Evolutionary conservation across 441 rosid species (phyloP), one percentile per base, ranked within the genome.

Genomic region (Jatropha podagrica): DNA sequence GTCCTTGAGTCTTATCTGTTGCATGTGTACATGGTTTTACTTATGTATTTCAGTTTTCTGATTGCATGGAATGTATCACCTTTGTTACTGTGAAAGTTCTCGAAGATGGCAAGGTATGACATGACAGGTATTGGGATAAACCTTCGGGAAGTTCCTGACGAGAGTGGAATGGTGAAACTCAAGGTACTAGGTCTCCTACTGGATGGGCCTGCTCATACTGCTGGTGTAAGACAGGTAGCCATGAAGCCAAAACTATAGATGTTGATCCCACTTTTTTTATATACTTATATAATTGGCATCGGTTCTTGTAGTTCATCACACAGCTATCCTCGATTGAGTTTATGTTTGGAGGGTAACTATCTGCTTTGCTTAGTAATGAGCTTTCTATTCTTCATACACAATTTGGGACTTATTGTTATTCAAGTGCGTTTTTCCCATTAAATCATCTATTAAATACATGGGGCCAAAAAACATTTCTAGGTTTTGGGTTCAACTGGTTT

Each of bases 81-180:
- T 79, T 73, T 84, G 74, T 81, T 42, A 72, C 49, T 60, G 73
- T 77, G 78, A 79, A 89, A 94, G 99, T 91, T 95, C 78, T 86
- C 99, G 77, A 95, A 87, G 92, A 93, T 95, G 98, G 97, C 92
- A 12, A 88, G 96, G 84, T 95, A 93, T 83, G 98, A 95, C 81
- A 87, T 95, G 80, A 86, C 89, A 58, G 99, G 99, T 81, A 86
- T 95, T 72, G 99, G 99, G 73, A 82, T 95, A 74, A 93, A 95
- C 90, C 88, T 95, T 78, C 85, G 93, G 90, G 99, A 95, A 83
- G 83, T 91, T 84, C 89, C 91, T 23, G 93, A 88, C 65, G 85
- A 78, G 58, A 88, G 68, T 82, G 97, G 96, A 74, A 82, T 55
- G 65, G 86, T 82, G 46, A 95, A 85, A 79, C 67, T 95, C 82